A percentile compares a stretch with the other conserved stretches of the same genome.
These are phyloP conservation scores for Musa acuminata DNA, from an alignment of 176 grass and related monocot genomes.

Conservation along the genomic window DNA sequence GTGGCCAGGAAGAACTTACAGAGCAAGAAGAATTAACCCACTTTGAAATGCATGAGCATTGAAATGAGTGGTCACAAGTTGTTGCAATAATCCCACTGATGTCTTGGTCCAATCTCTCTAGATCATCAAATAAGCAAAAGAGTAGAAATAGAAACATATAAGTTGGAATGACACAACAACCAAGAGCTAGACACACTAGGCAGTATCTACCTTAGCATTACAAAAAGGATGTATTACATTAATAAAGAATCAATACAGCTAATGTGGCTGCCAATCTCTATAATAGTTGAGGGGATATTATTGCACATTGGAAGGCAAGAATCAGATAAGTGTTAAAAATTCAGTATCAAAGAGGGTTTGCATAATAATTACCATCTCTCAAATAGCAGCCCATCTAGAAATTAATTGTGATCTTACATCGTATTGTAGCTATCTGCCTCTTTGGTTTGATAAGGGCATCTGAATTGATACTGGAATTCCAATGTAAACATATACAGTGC, in stretches of 20 bases:
- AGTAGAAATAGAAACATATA: background rate
- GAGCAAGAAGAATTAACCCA: conserved; percentile 84
- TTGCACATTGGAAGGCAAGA: background rate
- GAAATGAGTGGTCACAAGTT: conserved; percentile 95
- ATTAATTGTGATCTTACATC: background rate
- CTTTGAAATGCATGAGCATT: conserved; percentile 79
- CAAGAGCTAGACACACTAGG: background rate
- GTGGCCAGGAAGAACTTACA: conserved; percentile 30
- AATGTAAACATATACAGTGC: background rate
- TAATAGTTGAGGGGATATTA: background rate
- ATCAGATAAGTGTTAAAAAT: background rate
- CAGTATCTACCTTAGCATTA: background rate
- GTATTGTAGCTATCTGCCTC: background rate
- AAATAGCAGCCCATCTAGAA: background rate
- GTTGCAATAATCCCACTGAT: conserved; percentile 89
- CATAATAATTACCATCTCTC: background rate
- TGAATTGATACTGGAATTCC: background rate
- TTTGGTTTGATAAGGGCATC: background rate
- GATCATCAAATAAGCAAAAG: conserved; percentile 22
- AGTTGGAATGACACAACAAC: background rate
- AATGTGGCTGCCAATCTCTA: background rate
- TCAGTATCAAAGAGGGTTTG: background rate
- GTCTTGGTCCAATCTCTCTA: conserved; percentile 95
- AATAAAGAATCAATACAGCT: background rate
- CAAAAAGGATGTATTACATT: background rate